Evolutionary conservation across 73 alveolate species (phyloP), one percentile per base, ranked within the genome.

Genomic region (Effrenium voratum): DNA sequence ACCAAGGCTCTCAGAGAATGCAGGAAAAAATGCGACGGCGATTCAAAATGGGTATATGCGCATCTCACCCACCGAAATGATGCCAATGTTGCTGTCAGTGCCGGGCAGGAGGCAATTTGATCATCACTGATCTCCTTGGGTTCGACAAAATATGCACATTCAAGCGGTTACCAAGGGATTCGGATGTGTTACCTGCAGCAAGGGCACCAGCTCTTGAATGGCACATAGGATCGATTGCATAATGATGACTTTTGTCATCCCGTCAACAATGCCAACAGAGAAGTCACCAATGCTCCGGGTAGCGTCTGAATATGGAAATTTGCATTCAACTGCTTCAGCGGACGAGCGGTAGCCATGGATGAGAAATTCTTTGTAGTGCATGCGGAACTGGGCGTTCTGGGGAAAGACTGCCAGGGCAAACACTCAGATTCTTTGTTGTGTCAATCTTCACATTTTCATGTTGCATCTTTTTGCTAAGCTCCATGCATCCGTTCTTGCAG

Each of bases 1-100:
- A 41, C 86, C 59, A 49, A 81, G 46, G 90, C 44, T 45, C 92
- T 45, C 38, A 81, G 38, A n/a, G 92, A 70, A 49, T 81, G 92
- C 1, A 81, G 50, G 34, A 0, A 47, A 41, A 47, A 73, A 36
- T 81, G 92, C 46, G 92, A 81, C 1, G 92, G 92, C 28, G n/a
- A 34, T 2, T 46, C 70, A n/a, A 81, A 81, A 36, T 81, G 92
- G 15, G 13, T 38, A 19, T 81, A 81, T 5, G 40, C 44, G 49
- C 92, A 81, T 5, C 92, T 45, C 1, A 81, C 75, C 46, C 10
- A 81, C 52, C 92, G 46, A 41, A 81, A 81, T n/a, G 70, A 26
- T 32, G 16, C 49, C 75, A 30, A 81, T 36, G 75, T 47, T 81
- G 52, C 30, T 45, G 75, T 47, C 50, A 8, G 49, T 43, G 44